phyloP scores from a whole-genome alignment of 2,329 filamentous ascomycete genomes.

The Penicillium janthinellum region DNA sequence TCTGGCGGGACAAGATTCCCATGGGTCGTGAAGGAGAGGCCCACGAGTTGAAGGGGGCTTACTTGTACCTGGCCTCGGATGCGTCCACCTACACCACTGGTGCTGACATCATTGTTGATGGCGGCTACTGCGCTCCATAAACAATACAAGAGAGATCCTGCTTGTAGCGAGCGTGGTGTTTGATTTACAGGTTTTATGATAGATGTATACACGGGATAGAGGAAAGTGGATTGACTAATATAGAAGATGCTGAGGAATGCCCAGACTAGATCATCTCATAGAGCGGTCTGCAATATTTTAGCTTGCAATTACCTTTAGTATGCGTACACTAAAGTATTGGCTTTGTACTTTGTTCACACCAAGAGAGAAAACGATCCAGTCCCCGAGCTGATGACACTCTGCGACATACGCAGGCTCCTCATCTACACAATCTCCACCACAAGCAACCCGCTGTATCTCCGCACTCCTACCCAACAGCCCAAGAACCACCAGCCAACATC shows the following conservation, averaged over 20 bases:
- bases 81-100: conserved; percentile 82
- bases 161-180: not conserved
- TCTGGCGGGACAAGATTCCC: conserved; percentile 78
- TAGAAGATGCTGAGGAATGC: not conserved
- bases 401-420: not conserved
- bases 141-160: not conserved
- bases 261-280: not conserved
- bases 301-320: too few species aligned
- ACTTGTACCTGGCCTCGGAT: conserved; percentile 78
- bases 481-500: not conserved
- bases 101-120: conserved; percentile 72
- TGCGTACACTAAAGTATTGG: too few species aligned
- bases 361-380: not conserved
- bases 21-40: conserved; percentile 74
- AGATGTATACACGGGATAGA: not conserved
- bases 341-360: not conserved
- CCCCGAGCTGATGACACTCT: not conserved
- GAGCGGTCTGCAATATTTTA: not conserved
- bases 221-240: not conserved
- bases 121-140: conserved; percentile 58
- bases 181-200: not conserved
- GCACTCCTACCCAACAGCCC: not conserved
- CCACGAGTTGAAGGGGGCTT: conserved; percentile 79
- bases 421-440: not conserved
- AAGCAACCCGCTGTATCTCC: not conserved